A percentile compares a stretch with the other conserved stretches of the same genome.
phyloP scores from a whole-genome alignment of 1,284 basidiomycete species.

The Pholiota adiposa region DNA sequence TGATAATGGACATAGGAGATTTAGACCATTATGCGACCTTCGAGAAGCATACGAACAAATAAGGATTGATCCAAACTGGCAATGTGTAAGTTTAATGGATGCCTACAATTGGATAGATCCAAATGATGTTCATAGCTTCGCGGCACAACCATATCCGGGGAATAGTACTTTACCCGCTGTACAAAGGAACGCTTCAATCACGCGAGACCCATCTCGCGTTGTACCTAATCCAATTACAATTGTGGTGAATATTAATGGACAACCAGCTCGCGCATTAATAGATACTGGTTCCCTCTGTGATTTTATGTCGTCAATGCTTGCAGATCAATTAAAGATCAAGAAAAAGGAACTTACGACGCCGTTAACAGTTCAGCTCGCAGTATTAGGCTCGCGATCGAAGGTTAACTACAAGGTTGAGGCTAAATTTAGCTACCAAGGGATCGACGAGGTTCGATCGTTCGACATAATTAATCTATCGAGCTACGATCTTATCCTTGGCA shows the following conservation, averaged over 20 bases:
- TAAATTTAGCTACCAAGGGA: constrained; percentile 31
- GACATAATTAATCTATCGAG: too few relatives aligned
- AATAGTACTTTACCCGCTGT: too few relatives aligned
- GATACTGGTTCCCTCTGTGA: constrained; percentile 17
- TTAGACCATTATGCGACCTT: too few relatives aligned
- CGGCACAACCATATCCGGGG: too few relatives aligned
- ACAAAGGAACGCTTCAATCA: background rate
- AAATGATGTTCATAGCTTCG: too few relatives aligned
- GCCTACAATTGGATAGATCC: too few relatives aligned
- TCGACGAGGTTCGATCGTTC: too few relatives aligned
- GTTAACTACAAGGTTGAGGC: constrained; percentile 3
- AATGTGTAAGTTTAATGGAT: too few relatives aligned
- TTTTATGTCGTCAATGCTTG: constrained; percentile 11
- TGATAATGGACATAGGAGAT: too few relatives aligned
- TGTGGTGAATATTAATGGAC: constrained; percentile 7
- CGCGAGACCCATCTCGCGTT: background rate
- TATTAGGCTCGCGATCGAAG: constrained; percentile 12
- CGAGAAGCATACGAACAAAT: too few relatives aligned
- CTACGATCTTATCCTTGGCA: too few relatives aligned
- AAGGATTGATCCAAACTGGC: too few relatives aligned
- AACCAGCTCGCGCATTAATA: constrained; percentile 9
- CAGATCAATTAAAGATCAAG: constrained; percentile 10
- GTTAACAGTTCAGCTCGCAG: constrained; percentile 11
- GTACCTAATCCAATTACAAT: constrained; percentile 13
- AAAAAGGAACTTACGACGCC: constrained; percentile 3